Percentiles rank a stretch among this genome's conserved stretches.
These are phyloP conservation scores for Mycena pura DNA, from an alignment of 768 basidiomycete genomes.

Conservation along the genomic window DNA sequence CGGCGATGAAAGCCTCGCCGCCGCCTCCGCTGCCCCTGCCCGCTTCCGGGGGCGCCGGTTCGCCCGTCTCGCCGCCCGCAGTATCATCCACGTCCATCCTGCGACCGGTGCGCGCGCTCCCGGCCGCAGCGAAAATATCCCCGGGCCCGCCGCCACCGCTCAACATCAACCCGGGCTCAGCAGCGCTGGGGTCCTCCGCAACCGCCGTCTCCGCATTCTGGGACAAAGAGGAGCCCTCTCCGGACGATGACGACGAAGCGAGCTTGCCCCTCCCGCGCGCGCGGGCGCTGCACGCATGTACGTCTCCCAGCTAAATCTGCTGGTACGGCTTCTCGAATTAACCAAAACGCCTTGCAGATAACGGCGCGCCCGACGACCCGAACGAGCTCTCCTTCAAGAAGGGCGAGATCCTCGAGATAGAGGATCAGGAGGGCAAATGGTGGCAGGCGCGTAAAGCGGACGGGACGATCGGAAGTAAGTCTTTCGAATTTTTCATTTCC, in stretches of 20 bases:
- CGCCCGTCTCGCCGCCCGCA: too few species aligned
- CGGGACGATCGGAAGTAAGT: constrained; percentile 72
- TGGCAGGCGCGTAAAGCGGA: constrained; percentile 79
- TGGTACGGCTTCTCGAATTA: too few species aligned
- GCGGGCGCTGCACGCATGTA: constrained; percentile 55
- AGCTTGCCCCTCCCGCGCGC: constrained; percentile 26
- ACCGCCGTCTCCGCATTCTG: not conserved
- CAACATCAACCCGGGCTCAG: too few species aligned
- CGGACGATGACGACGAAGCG: not conserved
- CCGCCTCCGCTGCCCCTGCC: too few species aligned
- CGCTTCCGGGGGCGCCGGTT: too few species aligned
- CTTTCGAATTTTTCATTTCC: not conserved
- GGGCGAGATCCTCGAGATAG: constrained; percentile 82
- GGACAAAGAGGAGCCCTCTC: not conserved
- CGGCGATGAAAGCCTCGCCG: too few species aligned
- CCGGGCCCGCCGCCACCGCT: too few species aligned
- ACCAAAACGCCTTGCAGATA: too few species aligned
- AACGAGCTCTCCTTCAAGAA: constrained; percentile 87
- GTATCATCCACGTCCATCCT: too few species aligned
- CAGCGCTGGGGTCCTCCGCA: too few species aligned
- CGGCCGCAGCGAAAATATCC: too few species aligned
- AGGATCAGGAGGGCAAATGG: constrained; percentile 85
- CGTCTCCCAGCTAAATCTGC: constrained; percentile 16
- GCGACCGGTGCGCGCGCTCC: too few species aligned
- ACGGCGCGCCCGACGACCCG: constrained; percentile 78